A percentile compares a stretch with the other conserved stretches of the same genome.
These are phyloP conservation scores for Chlorella sp. DNA, from an alignment of 139 green algal species.

Conservation along the genomic window DNA sequence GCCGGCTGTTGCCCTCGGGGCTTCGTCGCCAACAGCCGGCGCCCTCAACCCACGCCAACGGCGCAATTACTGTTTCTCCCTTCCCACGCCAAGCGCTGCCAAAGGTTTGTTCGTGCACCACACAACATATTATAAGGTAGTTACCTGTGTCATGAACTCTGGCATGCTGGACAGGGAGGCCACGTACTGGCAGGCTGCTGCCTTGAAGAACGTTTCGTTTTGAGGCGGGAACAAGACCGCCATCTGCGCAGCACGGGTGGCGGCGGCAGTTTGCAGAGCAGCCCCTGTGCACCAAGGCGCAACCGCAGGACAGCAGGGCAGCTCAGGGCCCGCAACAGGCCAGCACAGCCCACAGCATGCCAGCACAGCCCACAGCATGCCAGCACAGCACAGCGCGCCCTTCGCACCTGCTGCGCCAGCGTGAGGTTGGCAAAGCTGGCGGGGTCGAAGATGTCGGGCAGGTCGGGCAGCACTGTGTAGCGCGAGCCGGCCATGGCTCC, in stretches of 20 bases:
- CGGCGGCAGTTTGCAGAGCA: too few species aligned
- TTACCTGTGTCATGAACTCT: not conserved
- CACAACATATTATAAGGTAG: too few species aligned
- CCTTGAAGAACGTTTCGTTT: not conserved
- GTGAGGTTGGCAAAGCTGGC: not conserved
- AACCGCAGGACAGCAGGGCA: not conserved
- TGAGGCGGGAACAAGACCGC: not conserved
- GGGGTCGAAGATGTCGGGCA: conserved; percentile 50
- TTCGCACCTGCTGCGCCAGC: not conserved
- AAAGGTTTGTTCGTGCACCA: too few species aligned
- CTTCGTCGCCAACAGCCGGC: too few species aligned
- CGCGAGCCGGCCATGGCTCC: not conserved
- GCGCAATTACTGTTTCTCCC: too few species aligned
- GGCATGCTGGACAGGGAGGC: not conserved
- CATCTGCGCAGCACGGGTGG: not conserved
- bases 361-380: too few species aligned
- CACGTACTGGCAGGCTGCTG: not conserved
- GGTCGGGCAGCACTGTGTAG: conserved; percentile 47
- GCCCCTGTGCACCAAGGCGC: too few species aligned
- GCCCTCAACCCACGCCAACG: too few species aligned
- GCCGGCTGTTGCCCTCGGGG: too few species aligned
- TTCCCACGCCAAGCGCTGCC: too few species aligned
- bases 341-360: too few species aligned
- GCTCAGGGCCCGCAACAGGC: not conserved
- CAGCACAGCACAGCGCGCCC: not conserved